These are phyloP conservation scores for Tuber brumale DNA, from an alignment of 495 filamentous ascomycete genomes.

Conservation along the genomic window DNA sequence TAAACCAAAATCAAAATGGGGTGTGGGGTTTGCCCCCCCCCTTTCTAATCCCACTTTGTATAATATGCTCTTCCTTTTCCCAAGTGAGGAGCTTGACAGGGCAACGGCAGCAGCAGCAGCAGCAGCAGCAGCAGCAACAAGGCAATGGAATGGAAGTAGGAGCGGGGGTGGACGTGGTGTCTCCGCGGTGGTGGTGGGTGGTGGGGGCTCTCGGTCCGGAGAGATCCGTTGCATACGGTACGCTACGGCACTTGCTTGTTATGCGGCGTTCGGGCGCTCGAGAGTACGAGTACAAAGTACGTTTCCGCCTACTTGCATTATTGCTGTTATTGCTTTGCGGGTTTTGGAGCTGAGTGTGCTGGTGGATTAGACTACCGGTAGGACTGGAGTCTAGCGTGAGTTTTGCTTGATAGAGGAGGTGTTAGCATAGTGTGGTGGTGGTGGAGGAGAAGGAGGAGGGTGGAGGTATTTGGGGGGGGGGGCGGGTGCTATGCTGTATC, in stretches of 20 bases:
- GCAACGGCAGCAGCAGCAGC: no score
- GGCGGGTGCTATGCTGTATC: background rate
- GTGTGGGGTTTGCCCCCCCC: background rate
- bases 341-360: background rate
- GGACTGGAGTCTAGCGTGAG: no score
- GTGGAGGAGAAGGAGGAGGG: no score
- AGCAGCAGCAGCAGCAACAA: no score
- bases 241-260: background rate
- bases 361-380: background rate
- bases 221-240: background rate
- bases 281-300: background rate
- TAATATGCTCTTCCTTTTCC: background rate
- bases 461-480: background rate
- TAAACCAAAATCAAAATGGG: background rate
- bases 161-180: background rate
- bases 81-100: no score
- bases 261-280: background rate
- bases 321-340: background rate
- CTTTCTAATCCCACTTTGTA: background rate
- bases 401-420: background rate
- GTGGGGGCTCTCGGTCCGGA: background rate
- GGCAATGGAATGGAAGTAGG: background rate
- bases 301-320: constrained; percentile 2
- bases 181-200: background rate
- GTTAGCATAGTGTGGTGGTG: background rate